These are phyloP conservation scores for Scleroderma bovista DNA, from an alignment of 768 basidiomycete species.

Conservation along the genomic window DNA sequence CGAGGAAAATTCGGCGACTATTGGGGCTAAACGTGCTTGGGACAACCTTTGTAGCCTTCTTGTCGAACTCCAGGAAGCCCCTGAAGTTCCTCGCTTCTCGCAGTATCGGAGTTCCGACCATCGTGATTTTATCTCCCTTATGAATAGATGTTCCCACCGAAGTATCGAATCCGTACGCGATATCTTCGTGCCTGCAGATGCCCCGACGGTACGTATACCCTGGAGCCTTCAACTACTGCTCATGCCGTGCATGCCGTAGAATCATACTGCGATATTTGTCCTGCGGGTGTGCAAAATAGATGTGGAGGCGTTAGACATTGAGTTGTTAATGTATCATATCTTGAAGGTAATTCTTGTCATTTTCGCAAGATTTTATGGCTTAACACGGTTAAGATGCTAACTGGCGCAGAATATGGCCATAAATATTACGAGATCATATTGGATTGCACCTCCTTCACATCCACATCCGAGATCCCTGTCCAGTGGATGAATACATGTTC, in stretches of 20 bases:
- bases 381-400: slow-evolving; percentile 41
- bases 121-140: slow-evolving; percentile 60
- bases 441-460: slow-evolving; percentile 75
- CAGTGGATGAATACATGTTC: slow-evolving; percentile 78
- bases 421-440: slow-evolving; percentile 66
- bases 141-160: slow-evolving; percentile 56
- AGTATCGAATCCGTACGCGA: slow-evolving; percentile 57
- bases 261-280: slow-evolving; percentile 49
- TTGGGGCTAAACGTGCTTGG: slow-evolving; percentile 78
- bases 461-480: slow-evolving; percentile 71
- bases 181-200: slow-evolving; percentile 56
- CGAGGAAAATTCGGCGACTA: slow-evolving; percentile 48
- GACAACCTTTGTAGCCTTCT: slow-evolving; percentile 72
- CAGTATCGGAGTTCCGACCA: slow-evolving; percentile 44
- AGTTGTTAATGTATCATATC: slow-evolving; percentile 71
- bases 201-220: slow-evolving; percentile 36
- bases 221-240: background rate
- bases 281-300: slow-evolving; percentile 65
- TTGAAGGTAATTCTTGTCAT: slow-evolving; percentile 48
- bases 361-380: background rate
- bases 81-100: slow-evolving; percentile 64
- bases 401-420: slow-evolving; percentile 40
- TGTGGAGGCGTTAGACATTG: slow-evolving; percentile 74
- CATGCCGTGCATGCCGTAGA: slow-evolving; percentile 29
- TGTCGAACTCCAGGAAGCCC: slow-evolving; percentile 69